phyloP scores from a whole-genome alignment of 768 basidiomycete species.

The Dendrothele bispora region DNA sequence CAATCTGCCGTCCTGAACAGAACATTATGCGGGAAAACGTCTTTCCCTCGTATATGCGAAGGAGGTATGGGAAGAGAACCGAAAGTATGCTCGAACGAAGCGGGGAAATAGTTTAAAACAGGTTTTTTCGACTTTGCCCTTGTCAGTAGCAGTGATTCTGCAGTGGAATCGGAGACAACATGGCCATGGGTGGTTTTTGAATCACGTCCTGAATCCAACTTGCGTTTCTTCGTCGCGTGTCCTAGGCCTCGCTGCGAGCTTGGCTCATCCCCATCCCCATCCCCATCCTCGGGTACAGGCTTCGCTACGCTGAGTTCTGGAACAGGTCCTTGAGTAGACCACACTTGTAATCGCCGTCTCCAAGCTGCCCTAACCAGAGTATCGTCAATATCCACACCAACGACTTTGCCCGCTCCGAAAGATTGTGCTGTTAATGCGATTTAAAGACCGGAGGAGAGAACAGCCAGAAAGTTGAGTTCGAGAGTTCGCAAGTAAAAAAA shows the following conservation, averaged over 20 bases:
- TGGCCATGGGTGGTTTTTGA: not conserved
- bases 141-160: too few species aligned
- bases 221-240: constrained; percentile 24
- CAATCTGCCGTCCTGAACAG: constrained; percentile 74
- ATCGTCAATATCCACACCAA: constrained; percentile 86
- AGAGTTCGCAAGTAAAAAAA: not conserved
- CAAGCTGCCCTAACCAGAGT: constrained; percentile 74
- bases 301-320: constrained; percentile 2
- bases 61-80: constrained; percentile 73
- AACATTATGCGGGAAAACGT: constrained; percentile 77
- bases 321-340: constrained; percentile 63
- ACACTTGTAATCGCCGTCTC: constrained; percentile 65
- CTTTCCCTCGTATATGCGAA: constrained; percentile 26
- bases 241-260: too few species aligned
- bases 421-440: constrained; percentile 51
- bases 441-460: constrained; percentile 2
- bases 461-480: not conserved
- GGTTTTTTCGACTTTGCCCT: not conserved
- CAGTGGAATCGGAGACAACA: too few species aligned
- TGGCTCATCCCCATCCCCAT: too few species aligned
- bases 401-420: constrained; percentile 60
- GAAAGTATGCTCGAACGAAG: constrained; percentile 73
- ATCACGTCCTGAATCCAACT: constrained; percentile 17
- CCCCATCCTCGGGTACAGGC: not conserved
- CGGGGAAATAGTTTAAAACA: constrained; percentile 66